Base-by-base conservation (phyloP, 345 rosid species). In the Sapria himalayana region DNA sequence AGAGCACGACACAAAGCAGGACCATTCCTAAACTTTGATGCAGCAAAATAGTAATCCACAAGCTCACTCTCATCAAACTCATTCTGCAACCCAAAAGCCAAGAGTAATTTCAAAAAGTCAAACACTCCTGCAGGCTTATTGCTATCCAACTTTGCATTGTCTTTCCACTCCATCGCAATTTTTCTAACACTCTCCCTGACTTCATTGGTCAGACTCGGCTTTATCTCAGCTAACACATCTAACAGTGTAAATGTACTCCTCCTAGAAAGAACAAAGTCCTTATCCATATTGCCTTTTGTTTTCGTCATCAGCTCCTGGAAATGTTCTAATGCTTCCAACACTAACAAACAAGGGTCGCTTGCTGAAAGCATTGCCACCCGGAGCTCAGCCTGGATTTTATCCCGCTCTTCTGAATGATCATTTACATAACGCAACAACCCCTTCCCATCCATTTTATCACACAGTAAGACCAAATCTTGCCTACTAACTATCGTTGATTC, bases 251-350 rank as follows among this genome's bases (percentile, higher is more conserved):
- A 56, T 31, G 77, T 68, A 44, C 52, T 40, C 52, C 61, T 68
- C 69, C 76, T 68, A 2, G 54, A 15, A 15, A 49, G 41, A 4
- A 21, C 36, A 31, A 61, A 23, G 5, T 53, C 67, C 27, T 22
- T 37, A 29, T 55, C 57, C 4, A 16, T 52, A 15, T 43, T 46
- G 19, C 60, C 47, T 37, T 37, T 59, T 2, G 36, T 20, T 5
- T 5, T 15, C 2, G 24, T 19, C 6, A 22, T 43, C 19, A 48
- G 42, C 1, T 31, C 36, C 48, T 51, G 58, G 41, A 54, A 70
- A 35, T 66, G 79, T 2, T 62, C 70, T 51, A 81, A 39, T 18
- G 82, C 92, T 56, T 69, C 80, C 29, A 85, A 56, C 31, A 85
- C 64, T 61, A 81, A 37, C 8, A 51, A 19, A 4, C 69, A 76